Evolutionary conservation across 805 yeast species (phyloP), one percentile per base, ranked within the genome.

Genomic region (Scheffersomyces amazonensis): DNA sequence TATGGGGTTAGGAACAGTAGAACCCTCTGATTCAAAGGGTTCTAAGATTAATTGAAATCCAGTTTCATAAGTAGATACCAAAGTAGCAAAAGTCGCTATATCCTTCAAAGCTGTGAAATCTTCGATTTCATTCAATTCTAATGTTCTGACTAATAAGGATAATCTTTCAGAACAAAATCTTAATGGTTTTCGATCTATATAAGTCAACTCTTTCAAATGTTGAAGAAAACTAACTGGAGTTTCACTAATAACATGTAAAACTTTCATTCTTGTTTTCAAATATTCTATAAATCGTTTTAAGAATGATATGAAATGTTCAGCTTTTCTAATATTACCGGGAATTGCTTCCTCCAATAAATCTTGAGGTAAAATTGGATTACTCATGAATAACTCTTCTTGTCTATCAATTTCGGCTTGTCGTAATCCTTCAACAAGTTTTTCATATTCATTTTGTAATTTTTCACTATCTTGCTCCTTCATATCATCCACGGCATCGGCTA

Each of bases 261-360:
- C 96, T 66, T 93, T 95, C 98, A 93, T 93, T 63, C 99, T 79
- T 3, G 97, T 91, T 54, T 91, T 93, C 52, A 93, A 68, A 62
- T 93, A 93, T 56, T 93, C 99, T 21, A 93, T 87, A 49, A 93
- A 86, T 47, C 99, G 71, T 53, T 90, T 87, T 58, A 93, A 71
- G 54, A 93, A 93, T 3, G 97, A 88, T 12, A 93, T 83, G 53
- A 93, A 93, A 67, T 93, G 99, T 55, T 95, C 98, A 0, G 98
- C 99, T 52, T 96, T 80, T 48, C 99, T 74, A 31, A 93, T 93
- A 50, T 95, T 93, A 10, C 99, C 99, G 0, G 99, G 99, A 9
- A 93, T 81, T 0, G 98, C 97, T 57, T 93, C 99, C 31, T 80
- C 83, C 31, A 93, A 65, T 22, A 93, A 65, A 61, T 93, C 99